Evolutionary conservation across 495 filamentous ascomycete species (phyloP), one percentile per base, ranked within the genome.

Genomic region (Chaetomium tenue): DNA sequence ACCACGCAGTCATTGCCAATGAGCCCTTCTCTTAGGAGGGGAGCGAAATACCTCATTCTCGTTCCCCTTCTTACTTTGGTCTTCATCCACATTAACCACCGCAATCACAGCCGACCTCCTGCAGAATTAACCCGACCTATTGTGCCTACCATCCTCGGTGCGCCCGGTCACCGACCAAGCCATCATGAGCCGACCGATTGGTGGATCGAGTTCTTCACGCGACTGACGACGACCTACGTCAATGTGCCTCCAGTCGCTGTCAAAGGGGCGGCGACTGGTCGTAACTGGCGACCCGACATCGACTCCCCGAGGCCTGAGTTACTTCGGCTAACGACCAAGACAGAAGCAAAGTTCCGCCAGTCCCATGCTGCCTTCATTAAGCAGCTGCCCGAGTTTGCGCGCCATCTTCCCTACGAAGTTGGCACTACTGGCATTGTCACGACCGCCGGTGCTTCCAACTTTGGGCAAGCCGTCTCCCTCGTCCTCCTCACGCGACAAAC

Each of bases 401-500:
- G 79, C 20, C 75, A 71, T 26, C 76, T 81, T 0, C 77, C 78
- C 5, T 82, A 81, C 69, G 72, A 75, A 2, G 64, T 72, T 1
- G 74, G 75, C 16, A 82, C 83, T 18, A 76, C 75, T 33, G 86
- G 86, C 1, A 71, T 88, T 25, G 85, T 86, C 9, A 83, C 82
- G 71, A 64, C 71, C 6, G 71, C 71, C 23, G 72, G 72, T 18
- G 68, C 63, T 0, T 18, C 52, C 20, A 74, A 69, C 58, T 68
- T 76, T 20, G 71, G 71, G 1, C 55, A 68, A 22, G 66, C 68
- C 57, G 60, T 88, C 25, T 77, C 81, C 6, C 78, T 82, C 6
- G 61, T 88, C 18, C 78, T 81, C 12, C 84, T 87, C 79, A 77
- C 87, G 8, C 82, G 86, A 9, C 80, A 82, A 26, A 76, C 76